Percentiles rank a stretch among this genome's conserved stretches.
Conservation (phyloP, 495 filamentous ascomycete genomes). For the Mycothermus thermophilus region DNA sequence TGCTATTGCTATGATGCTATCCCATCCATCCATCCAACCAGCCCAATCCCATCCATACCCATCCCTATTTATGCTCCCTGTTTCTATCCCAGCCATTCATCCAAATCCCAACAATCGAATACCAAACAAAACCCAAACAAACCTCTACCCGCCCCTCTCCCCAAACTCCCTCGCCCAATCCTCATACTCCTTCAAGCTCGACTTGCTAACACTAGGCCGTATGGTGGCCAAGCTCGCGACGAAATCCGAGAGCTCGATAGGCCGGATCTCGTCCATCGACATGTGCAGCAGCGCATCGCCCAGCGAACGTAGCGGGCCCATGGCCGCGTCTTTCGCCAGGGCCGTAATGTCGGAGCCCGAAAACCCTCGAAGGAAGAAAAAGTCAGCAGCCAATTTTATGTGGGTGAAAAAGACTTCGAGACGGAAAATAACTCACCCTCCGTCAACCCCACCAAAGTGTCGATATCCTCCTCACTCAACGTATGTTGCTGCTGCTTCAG, state of each 20-base stretch:
- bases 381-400: slow-evolving; percentile 4
- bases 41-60: no score
- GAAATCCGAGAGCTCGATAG: slow-evolving; percentile 76
- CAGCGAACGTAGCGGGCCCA: slow-evolving; percentile 86
- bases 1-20: no score
- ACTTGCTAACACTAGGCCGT: slow-evolving; percentile 74
- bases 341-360: slow-evolving; percentile 96
- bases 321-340: slow-evolving; percentile 92
- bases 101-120: no score
- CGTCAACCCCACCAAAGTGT: slow-evolving; percentile 63
- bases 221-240: slow-evolving; percentile 73
- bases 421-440: slow-evolving; percentile 47
- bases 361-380: no score
- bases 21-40: no score
- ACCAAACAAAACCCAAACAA: no score
- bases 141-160: slow-evolving; percentile 75
- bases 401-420: background rate
- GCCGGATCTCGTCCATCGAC: slow-evolving; percentile 83
- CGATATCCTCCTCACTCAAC: slow-evolving; percentile 59
- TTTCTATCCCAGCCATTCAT: no score
- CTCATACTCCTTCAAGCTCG: slow-evolving; percentile 76
- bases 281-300: slow-evolving; percentile 84
- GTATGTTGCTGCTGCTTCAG: slow-evolving; percentile 78
- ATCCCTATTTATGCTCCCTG: no score
- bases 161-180: slow-evolving; percentile 91